Conservation (phyloP, 495 filamentous ascomycete genomes). For the Parathielavia hyrcaniae region DNA sequence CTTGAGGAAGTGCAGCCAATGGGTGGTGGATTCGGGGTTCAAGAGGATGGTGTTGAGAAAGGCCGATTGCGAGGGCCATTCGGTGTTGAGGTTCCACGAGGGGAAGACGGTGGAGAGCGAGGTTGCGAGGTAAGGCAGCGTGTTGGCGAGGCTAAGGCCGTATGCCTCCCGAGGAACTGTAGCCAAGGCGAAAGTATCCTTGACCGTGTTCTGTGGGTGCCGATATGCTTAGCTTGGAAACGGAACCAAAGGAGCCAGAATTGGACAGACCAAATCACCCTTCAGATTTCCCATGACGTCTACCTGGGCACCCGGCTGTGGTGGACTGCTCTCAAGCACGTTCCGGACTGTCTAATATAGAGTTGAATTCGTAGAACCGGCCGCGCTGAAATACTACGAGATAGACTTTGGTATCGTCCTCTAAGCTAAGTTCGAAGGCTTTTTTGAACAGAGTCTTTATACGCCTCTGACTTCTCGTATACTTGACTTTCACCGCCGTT, state of each 20-base stretch:
- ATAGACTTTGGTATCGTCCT: no score
- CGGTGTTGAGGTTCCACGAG: constrained; percentile 70
- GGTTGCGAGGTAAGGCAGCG: constrained; percentile 83
- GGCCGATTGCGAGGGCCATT: constrained; percentile 54
- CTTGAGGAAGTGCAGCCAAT: constrained; percentile 73
- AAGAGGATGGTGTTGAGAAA: constrained; percentile 50
- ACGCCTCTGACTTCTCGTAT: no score
- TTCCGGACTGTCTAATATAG: constrained; percentile 51
- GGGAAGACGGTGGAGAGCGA: constrained; percentile 83
- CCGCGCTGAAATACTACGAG: no score
- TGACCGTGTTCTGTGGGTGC: constrained; percentile 60
- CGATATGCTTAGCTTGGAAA: not conserved
- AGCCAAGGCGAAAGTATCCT: constrained; percentile 76
- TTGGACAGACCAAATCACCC: constrained; percentile 63
- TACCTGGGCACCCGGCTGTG: constrained; percentile 37
- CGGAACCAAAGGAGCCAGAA: not conserved
- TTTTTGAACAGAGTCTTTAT: no score
- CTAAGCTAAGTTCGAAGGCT: no score
- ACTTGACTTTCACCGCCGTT: no score
- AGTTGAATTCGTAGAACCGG: no score
- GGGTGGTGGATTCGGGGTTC: constrained; percentile 61
- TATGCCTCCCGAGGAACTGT: constrained; percentile 76
- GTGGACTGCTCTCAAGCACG: constrained; percentile 41
- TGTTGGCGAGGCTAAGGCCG: constrained; percentile 77
- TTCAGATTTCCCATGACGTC: constrained; percentile 66